Evolutionary conservation across 805 yeast species (phyloP).

Genomic region (Lipomyces sp.): DNA sequence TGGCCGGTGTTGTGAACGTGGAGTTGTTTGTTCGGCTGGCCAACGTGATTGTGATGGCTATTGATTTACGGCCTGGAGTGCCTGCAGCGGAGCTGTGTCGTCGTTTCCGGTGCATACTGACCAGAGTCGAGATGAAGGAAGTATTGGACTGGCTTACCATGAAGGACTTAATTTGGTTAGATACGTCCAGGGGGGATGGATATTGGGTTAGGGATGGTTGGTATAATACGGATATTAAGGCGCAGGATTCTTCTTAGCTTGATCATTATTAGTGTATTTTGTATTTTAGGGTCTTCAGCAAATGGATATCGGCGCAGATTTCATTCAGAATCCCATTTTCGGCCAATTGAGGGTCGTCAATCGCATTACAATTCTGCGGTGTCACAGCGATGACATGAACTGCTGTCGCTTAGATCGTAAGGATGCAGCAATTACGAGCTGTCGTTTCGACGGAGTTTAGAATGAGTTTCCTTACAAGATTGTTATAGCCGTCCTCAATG

Average conservation of each 20-base stretch:
- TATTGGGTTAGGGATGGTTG: slow-evolving; percentile 32
- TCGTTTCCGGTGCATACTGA: slow-evolving; percentile 30
- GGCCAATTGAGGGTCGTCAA: too few species aligned
- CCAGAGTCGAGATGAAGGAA: slow-evolving; percentile 31
- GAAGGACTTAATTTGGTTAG: slow-evolving; percentile 12
- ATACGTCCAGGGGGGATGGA: slow-evolving; percentile 25
- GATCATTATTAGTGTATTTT: too few species aligned
- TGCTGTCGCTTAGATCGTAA: too few species aligned
- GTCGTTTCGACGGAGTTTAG: too few species aligned
- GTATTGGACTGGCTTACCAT: slow-evolving; percentile 34
- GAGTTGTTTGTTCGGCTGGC: slow-evolving; percentile 59
- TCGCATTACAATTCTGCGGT: too few species aligned
- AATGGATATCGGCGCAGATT: too few species aligned
- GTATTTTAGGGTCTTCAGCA: too few species aligned
- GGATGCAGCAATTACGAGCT: too few species aligned
- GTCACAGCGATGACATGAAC: too few species aligned
- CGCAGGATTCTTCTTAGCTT: neutral
- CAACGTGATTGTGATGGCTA: slow-evolving; percentile 45
- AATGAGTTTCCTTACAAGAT: too few species aligned
- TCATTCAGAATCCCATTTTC: too few species aligned
- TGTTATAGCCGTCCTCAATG: too few species aligned
- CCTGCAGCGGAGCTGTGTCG: slow-evolving; percentile 32
- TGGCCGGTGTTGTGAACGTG: slow-evolving; percentile 57
- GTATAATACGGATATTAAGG: slow-evolving; percentile 25
- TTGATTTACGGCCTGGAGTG: slow-evolving; percentile 58